phyloP scores from a whole-genome alignment of 192 early-diverging fungal genomes.

The Powellomyces hirtus region DNA sequence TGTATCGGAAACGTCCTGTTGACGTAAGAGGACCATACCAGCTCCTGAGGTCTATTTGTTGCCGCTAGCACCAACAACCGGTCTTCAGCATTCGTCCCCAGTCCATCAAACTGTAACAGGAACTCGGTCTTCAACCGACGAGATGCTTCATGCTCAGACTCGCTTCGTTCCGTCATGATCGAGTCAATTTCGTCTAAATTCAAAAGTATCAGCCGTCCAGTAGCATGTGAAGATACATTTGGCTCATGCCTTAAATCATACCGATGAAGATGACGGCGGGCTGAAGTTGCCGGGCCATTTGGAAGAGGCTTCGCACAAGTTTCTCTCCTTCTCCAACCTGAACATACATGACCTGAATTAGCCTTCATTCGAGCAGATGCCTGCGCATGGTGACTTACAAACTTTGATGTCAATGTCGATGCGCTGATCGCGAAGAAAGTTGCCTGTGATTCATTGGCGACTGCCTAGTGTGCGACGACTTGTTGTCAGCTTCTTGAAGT shows the following conservation, averaged over 20 bases:
- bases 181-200: constrained; percentile 61
- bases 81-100: constrained; percentile 34
- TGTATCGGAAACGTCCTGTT: constrained; percentile 2
- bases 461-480: too few species aligned
- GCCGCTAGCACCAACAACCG: constrained; percentile 51
- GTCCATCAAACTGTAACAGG: constrained; percentile 57
- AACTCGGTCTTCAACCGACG: constrained; percentile 58
- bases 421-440: constrained; percentile 58
- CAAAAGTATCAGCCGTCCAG: background rate
- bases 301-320: constrained; percentile 52
- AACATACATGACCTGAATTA: background rate
- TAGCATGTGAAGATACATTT: background rate
- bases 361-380: background rate
- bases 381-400: constrained; percentile 28
- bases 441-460: constrained; percentile 50
- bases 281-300: constrained; percentile 49
- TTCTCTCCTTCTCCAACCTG: constrained; percentile 60
- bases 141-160: constrained; percentile 55
- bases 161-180: constrained; percentile 48
- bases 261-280: constrained; percentile 58
- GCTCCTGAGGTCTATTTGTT: constrained; percentile 57
- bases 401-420: constrained; percentile 55
- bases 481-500: too few species aligned
- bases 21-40: constrained; percentile 37
- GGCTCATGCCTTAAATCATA: too few species aligned